Base-by-base conservation (phyloP, 2,329 filamentous ascomycete species). In the Metarhizium robertsii region DNA sequence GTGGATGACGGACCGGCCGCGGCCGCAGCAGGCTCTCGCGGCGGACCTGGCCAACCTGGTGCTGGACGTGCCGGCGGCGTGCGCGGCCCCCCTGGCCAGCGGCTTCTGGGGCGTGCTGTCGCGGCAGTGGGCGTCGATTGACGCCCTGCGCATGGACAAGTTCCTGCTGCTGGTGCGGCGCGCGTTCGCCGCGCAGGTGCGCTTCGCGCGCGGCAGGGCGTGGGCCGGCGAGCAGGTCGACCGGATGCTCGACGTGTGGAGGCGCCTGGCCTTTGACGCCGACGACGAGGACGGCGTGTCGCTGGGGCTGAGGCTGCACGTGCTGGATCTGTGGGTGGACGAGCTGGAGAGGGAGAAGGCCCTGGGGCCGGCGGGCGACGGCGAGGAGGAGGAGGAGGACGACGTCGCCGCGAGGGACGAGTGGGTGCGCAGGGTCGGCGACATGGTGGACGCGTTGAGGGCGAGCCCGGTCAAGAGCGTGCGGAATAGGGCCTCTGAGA, bases 1-100 rank as follows among this genome's bases (percentile, higher is more conserved):
- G 65, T 96, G 90, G 87, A 94, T 96, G 85, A 90, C 87, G 70
- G 92, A 96, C 77, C 88, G 91, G 50, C 86, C 91, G 11, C 74
- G 85, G n/a, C 86, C 88, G 2, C 92, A 96, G 75, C 91, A 96
- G 76, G 81, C 81, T 47, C 86, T 97, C 49, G 88, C 88, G 62
- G 74, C 79, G 61, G 86, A 92, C 59, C 86, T 97, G 55, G 88
- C 91, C 47, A 80, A 73, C 1, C 82, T 96, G 11, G 61, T 68
- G 51, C 77, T 80, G 59, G 73, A 78, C 25, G 74, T 92, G 32
- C 79, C 81, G 43, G 66, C 70, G 38, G 64, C 62, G 29, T 72
- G 73, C 60, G 72, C 69, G 2, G 65, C 64, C 6, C 66, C 72
- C 45, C 83, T 79, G 74, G 74, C 88, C 58, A 75, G 75, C 57